Evolutionary conservation across 2,329 filamentous ascomycete genomes (phyloP).

Genomic region (Clarireedia homoeocarpa): DNA sequence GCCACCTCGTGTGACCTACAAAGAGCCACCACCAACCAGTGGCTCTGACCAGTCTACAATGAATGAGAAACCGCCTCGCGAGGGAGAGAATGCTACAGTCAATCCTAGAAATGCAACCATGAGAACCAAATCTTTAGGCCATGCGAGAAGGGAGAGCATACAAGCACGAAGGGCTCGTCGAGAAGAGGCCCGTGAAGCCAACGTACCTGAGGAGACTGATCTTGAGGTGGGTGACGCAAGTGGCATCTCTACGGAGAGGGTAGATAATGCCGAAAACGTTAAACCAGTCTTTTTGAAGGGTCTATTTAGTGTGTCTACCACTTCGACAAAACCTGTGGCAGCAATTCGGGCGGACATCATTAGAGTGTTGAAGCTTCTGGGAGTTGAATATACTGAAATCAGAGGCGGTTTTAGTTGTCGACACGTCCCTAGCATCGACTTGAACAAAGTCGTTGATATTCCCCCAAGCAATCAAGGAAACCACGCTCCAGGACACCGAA

Average conservation of each 20-base stretch:
- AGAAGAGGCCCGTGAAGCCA: slow-evolving; percentile 64
- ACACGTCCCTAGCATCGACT: slow-evolving; percentile 82
- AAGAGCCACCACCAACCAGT: slow-evolving; percentile 66
- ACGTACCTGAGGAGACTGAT: slow-evolving; percentile 88
- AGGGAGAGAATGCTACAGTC: slow-evolving; percentile 34
- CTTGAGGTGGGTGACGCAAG: slow-evolving; percentile 61
- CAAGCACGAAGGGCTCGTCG: slow-evolving; percentile 72
- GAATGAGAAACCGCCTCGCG: slow-evolving; percentile 41
- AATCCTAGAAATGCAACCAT: slow-evolving; percentile 55
- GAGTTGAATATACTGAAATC: slow-evolving; percentile 88
- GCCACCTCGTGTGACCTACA: slow-evolving; percentile 40
- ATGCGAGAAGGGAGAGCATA: slow-evolving; percentile 85
- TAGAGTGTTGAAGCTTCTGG: slow-evolving; percentile 76
- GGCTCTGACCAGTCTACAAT: slow-evolving; percentile 66
- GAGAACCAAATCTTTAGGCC: slow-evolving; percentile 80
- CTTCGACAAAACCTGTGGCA: slow-evolving; percentile 79
- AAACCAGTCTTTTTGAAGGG: slow-evolving; percentile 96
- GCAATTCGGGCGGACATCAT: slow-evolving; percentile 87
- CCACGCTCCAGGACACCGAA: slow-evolving; percentile 52
- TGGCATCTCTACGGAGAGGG: slow-evolving; percentile 50
- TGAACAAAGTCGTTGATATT: slow-evolving; percentile 62
- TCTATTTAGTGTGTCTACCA: slow-evolving; percentile 94
- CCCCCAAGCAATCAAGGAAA: slow-evolving; percentile 44
- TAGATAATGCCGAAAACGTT: slow-evolving; percentile 67
- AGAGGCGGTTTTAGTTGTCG: slow-evolving; percentile 87